Base-by-base conservation (phyloP, 2,329 filamentous ascomycete genomes). In the Trichoderma harzianum region DNA sequence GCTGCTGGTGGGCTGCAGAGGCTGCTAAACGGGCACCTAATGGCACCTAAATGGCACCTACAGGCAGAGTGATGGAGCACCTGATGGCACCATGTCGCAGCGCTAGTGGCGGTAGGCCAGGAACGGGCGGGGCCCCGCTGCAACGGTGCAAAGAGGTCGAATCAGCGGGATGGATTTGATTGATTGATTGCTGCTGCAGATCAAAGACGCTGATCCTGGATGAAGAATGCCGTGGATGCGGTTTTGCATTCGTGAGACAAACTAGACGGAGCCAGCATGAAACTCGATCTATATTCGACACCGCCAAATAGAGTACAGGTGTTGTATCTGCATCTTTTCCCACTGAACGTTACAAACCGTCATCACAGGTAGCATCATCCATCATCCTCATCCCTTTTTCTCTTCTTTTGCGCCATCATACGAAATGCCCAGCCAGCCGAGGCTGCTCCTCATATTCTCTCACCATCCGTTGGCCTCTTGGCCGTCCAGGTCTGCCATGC, bases 81-180 rank as follows among this genome's bases (percentile, higher is more conserved):
- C 30, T 36, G 28, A 67, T 47, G 30, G 39, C 64, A 55, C 70
- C 51, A 47, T 72, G 70, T 55, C 39, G 64, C 70, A 36, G 70
- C 70, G 64, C 70, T 72, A 72, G 70, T 57, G 70, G 70, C 55
- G 70, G 64, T 69, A 68, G 70, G 53, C 64, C 63, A 72, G 64
- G 70, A 62, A 72, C 70, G 57, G 62, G 62, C 62, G 61, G 58
- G 70, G 70, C 70, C 64, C 60, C 61, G 57, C 70, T 72, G 64
- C 64, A 63, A 68, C 47, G 47, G 21, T 24, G 10, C 11, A 53
- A 24, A 21, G n/a, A 21, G 43, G 43, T 53, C 21, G n/a, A 53
- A 53, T 43, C 43, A 51, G 10, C n/a, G 43, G 43, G 43, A 51
- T 51, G 43, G 43, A 51, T 51, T 51, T 16, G 43, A 21, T 21